These are phyloP conservation scores for Talaromyces piceae DNA, from an alignment of 2,329 filamentous ascomycete species.

Conservation along the genomic window DNA sequence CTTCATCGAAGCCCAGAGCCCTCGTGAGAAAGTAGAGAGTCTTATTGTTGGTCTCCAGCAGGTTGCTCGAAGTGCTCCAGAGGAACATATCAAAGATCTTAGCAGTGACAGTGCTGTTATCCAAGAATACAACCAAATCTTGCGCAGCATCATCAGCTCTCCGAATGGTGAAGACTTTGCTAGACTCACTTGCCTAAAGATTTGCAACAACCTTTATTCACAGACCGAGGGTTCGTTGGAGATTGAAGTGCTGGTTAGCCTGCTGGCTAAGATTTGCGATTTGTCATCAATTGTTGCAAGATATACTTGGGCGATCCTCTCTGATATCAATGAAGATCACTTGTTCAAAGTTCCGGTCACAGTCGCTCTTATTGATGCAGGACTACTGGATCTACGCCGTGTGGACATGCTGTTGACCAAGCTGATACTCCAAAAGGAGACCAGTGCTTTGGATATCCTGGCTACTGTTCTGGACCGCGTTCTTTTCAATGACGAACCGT, in stretches of 20 bases:
- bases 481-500: slow-evolving; percentile 67
- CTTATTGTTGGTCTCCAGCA: slow-evolving; percentile 52
- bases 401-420: slow-evolving; percentile 68
- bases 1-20: slow-evolving; percentile 49
- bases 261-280: slow-evolving; percentile 56
- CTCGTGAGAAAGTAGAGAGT: slow-evolving; percentile 47
- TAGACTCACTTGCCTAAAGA: slow-evolving; percentile 48
- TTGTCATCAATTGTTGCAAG: slow-evolving; percentile 52
- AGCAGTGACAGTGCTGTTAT: slow-evolving; percentile 48
- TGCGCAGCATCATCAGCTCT: slow-evolving; percentile 47
- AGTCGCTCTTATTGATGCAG: slow-evolving; percentile 52
- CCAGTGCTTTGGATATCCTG: slow-evolving; percentile 70
- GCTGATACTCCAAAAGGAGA: slow-evolving; percentile 62
- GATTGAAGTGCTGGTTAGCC: slow-evolving; percentile 55
- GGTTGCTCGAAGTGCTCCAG: slow-evolving; percentile 48
- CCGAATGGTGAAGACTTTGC: slow-evolving; percentile 51
- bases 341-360: slow-evolving; percentile 57
- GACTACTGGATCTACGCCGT: slow-evolving; percentile 53
- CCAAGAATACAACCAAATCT: slow-evolving; percentile 51
- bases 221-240: slow-evolving; percentile 50
- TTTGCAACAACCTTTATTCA: slow-evolving; percentile 50
- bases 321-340: slow-evolving; percentile 50
- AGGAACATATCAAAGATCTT: slow-evolving; percentile 53
- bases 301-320: slow-evolving; percentile 41
- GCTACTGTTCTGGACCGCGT: slow-evolving; percentile 70